Base-by-base conservation (phyloP, 257 asterid genomes). In the Catharanthus roseus region DNA sequence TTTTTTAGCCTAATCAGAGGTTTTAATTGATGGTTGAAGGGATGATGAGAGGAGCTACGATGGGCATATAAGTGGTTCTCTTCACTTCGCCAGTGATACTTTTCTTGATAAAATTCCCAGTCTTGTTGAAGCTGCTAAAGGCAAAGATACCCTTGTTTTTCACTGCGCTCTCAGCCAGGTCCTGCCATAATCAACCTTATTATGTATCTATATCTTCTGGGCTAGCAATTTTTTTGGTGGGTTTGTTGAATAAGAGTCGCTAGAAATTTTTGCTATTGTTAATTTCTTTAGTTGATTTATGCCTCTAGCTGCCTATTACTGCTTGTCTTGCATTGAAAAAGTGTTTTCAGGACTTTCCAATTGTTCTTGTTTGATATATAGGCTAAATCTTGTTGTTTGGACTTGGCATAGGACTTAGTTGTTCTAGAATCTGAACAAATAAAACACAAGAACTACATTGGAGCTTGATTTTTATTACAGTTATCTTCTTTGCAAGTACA, bases 161-260 rank as follows among this genome's bases (percentile, higher is more conserved):
- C 99, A 93, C 71, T 93, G 99, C 71, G 99, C 99, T 75, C 95
- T 93, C 54, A 93, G 99, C 87, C 99, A 93, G 99, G 99, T 91
- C 28, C 39, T 9, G 42, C 34, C 29, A 60, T 28, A 47, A n/a
- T 47, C 16, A 24, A 6, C 12, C 19, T 70, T 31, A 39, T 3
- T 34, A 3, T 5, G 7, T 63, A 7, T 42, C 6, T 69, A 3
- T 28, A 50, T 44, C 2, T 19, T 44, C 38, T 55, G 28, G 47
- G 67, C 3, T n/a, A 1, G 47, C 28, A 36, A 19, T 34, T 19
- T 38, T 33, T 23, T 18, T 56, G 21, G 36, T 26, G 11, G 18
- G 12, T 56, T 55, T 56, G 8, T 11, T 56, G 63, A 26, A 56
- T 29, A 24, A 56, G 36, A 4, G 8, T 38, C n/a, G n/a, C n/a